Base-by-base conservation (phyloP, 352 stramenopile species). In the Phytophthora melonis region DNA sequence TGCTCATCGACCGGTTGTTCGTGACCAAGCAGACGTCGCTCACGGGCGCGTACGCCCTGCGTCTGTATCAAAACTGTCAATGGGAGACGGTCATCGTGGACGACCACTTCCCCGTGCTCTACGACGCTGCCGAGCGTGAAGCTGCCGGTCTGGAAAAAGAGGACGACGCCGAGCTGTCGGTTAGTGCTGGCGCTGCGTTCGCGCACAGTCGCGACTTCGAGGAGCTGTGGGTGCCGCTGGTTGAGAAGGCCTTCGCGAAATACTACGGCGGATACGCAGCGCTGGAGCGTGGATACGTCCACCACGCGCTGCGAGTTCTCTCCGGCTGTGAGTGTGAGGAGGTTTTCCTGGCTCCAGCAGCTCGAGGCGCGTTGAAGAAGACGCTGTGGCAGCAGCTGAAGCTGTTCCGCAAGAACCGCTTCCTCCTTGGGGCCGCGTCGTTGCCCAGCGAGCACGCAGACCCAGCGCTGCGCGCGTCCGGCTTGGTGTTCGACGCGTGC, bases 221-320 rank as follows among this genome's bases (percentile, higher is more conserved):
- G 73, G 93, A 98, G 65, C 81, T 98, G 43, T 98, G 94, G 94
- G 92, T 98, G 3, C 90, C 93, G 25, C 69, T 98, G 19, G 74
- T 98, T n/a, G 93, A 98, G 69, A 98, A 98, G 74, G 92, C 93
- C 8, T 96, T 97, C 32, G 93, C 93, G 13, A 98, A 98, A 62
- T 98, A 98, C 72, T 93, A 97, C 43, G 93, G 93, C 8, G 90
- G 91, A 0, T 98, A 97, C 67, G 87, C 88, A 9, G 80, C 88
- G 16, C 78, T 98, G 3, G 91, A 98, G 76, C 74, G 79, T 6
- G 87, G 87, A 7, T 97, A 93, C 72, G 94, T 98, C n/a, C 93
- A 98, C 71, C 90, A 98, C 56, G 94, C 94, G 30, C 80, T 98
- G 19, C 77, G 91, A 32, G 84, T 90, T 25, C 83, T 98, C 25